A percentile compares a stretch with the other conserved stretches of the same genome.
Evolutionary conservation across 257 asterid genomes (phyloP).

Genomic region (Misopates orontium): DNA sequence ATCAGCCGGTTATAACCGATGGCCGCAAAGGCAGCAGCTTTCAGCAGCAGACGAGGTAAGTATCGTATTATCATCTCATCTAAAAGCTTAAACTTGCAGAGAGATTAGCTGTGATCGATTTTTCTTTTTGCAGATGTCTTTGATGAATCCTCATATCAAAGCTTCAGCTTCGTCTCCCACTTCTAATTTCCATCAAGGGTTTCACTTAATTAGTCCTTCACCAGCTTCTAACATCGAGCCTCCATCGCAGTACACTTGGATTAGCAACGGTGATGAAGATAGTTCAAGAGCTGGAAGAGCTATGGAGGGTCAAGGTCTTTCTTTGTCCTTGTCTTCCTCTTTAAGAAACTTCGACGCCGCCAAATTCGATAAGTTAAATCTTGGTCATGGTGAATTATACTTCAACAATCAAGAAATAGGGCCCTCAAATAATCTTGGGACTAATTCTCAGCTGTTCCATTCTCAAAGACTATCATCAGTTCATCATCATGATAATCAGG

Average conservation of each 20-base stretch:
- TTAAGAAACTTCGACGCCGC: constrained; percentile 61
- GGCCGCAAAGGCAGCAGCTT: constrained; percentile 48
- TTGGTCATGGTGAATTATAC: constrained; percentile 38
- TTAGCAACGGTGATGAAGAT: constrained; percentile 28
- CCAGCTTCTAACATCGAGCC: constrained; percentile 25
- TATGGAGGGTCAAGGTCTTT: constrained; percentile 77
- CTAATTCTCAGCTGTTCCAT: too few species aligned
- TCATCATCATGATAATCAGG: constrained; percentile 28
- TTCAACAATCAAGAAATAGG: constrained; percentile 13
- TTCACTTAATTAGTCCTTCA: constrained; percentile 31
- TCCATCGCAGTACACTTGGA: constrained; percentile 44
- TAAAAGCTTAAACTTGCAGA: too few species aligned
- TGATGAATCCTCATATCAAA: constrained; percentile 42
- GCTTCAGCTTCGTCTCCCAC: constrained; percentile 33
- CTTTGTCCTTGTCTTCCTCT: constrained; percentile 75
- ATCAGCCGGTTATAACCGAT: constrained; percentile 28
- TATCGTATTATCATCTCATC: background rate
- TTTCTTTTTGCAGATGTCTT: constrained; percentile 46
- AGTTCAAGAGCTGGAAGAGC: constrained; percentile 32
- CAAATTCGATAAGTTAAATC: constrained; percentile 62
- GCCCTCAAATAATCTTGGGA: too few species aligned
- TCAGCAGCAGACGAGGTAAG: constrained; percentile 36
- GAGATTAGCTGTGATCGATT: too few species aligned
- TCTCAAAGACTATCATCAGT: too few species aligned
- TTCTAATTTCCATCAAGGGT: constrained; percentile 44